Conservation (phyloP, 2,329 filamentous ascomycete species). For the Alternaria tenuissima region DNA sequence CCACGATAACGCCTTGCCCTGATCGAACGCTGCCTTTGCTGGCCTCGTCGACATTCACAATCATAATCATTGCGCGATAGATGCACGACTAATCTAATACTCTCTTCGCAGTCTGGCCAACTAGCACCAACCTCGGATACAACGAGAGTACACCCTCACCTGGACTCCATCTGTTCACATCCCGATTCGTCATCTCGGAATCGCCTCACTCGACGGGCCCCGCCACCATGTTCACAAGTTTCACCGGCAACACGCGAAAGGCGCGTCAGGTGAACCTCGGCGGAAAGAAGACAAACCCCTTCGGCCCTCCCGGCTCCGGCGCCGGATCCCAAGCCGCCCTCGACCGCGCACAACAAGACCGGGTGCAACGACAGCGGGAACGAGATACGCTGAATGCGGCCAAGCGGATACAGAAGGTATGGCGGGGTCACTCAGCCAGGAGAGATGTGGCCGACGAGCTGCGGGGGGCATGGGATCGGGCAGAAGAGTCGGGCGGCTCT, state of each 20-base stretch:
- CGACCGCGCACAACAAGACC: constrained; percentile 85
- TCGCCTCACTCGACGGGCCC: constrained; percentile 5
- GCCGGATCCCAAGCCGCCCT: constrained; percentile 78
- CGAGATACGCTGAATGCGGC: constrained; percentile 78
- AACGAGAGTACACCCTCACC: background rate
- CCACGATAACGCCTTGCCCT: background rate
- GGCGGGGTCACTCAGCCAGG: constrained; percentile 78
- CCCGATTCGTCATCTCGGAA: background rate
- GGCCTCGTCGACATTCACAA: constrained; percentile 7
- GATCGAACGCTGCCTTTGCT: constrained; percentile 4
- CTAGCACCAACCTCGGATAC: no score
- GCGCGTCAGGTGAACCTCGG: constrained; percentile 94
- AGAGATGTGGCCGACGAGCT: constrained; percentile 64
- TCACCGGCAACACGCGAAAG: constrained; percentile 85
- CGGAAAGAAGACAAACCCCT: constrained; percentile 82
- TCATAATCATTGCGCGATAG: constrained; percentile 6
- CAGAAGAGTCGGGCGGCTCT: constrained; percentile 29
- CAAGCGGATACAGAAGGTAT: constrained; percentile 77
- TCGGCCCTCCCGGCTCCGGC: constrained; percentile 66
- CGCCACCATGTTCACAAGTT: constrained; percentile 82
- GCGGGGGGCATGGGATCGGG: constrained; percentile 45
- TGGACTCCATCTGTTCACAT: background rate
- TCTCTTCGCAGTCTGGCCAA: background rate
- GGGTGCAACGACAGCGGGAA: constrained; percentile 80
- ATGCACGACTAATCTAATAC: constrained; percentile 14